phyloP scores from a whole-genome alignment of 1,284 basidiomycete genomes.

The Pyrrhoderma lamaoense region DNA sequence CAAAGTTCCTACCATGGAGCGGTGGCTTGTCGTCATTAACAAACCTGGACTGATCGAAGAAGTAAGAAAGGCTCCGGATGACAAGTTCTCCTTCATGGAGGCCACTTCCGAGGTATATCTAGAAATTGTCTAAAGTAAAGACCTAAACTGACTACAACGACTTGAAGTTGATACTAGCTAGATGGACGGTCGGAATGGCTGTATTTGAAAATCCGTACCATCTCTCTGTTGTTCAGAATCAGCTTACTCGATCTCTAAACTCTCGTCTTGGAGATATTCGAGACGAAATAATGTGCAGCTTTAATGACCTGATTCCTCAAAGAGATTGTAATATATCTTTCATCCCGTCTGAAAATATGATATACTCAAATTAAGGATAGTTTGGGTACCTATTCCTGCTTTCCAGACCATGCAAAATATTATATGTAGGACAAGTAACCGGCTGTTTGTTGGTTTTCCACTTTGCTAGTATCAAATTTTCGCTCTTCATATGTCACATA shows the following conservation, averaged over 20 bases:
- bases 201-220: conserved; percentile 18
- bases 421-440: conserved; percentile 33
- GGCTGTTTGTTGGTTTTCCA: conserved; percentile 35
- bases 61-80: conserved; percentile 28
- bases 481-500: too few species aligned
- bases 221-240: conserved; percentile 21
- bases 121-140: too few species aligned
- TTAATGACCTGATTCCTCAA: conserved; percentile 21
- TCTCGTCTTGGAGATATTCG: conserved; percentile 22
- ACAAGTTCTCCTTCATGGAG: conserved; percentile 24
- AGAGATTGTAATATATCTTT: conserved; percentile 17
- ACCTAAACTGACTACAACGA: too few species aligned
- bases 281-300: conserved; percentile 24
- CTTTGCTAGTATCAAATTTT: conserved; percentile 27
- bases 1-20: conserved; percentile 23
- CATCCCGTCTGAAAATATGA: neutral
- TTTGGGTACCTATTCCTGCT: conserved; percentile 32
- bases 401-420: conserved; percentile 31
- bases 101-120: conserved; percentile 25
- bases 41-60: conserved; percentile 26
- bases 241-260: conserved; percentile 23
- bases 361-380: conserved; percentile 20
- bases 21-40: conserved; percentile 26
- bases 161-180: too few species aligned
- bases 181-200: too few species aligned